Evolutionary conservation across 1,139 yeast genomes (phyloP), one percentile per base, ranked within the genome.

Genomic region (Candida tropicalis): DNA sequence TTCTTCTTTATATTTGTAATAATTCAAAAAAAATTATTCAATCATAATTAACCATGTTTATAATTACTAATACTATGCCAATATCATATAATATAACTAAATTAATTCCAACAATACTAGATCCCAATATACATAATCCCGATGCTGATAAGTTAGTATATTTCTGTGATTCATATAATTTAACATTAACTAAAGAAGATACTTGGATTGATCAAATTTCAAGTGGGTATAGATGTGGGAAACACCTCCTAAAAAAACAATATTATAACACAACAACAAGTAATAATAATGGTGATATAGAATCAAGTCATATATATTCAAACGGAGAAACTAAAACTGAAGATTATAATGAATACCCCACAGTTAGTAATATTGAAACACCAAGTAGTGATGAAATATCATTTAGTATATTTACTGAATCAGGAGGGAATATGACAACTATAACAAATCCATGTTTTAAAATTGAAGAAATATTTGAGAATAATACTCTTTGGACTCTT

Each of bases 121-220:
- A 31, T 8, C 34, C 17, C 17, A 13, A 12, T 7, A 32, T 32
- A 18, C 18, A 20, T 13, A 16, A 32, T 8, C 25, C 35, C 5
- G 10, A 10, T 6, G 13, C 35, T 4, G n/a, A 3, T 18, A 32
- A 32, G n/a, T 6, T 32, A 12, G 18, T 25, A 11, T 32, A 32
- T 13, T 32, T 32, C n/a, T 32, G 35, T 20, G 16, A 10, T 12
- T n/a, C 25, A 5, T 32, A 32, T 13, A 32, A 32, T 20, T 13
- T 32, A 20, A 32, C 35, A 11, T 9, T 32, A 11, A 6, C 5
- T 5, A 5, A 12, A 18, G 5, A 20, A n/a, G 35, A 32, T 13
- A 32, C 22, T 20, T 32, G 35, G 35, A 18, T 32, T n/a, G 24
- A 18, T n/a, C 35, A 32, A 20, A 32, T 32, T 8, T 20, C 35